A percentile compares a stretch with the other conserved stretches of the same genome.
These are phyloP conservation scores for Asterella californica DNA, from an alignment of 225 moss, liverwort and hornwort genomes.

Conservation along the genomic window DNA sequence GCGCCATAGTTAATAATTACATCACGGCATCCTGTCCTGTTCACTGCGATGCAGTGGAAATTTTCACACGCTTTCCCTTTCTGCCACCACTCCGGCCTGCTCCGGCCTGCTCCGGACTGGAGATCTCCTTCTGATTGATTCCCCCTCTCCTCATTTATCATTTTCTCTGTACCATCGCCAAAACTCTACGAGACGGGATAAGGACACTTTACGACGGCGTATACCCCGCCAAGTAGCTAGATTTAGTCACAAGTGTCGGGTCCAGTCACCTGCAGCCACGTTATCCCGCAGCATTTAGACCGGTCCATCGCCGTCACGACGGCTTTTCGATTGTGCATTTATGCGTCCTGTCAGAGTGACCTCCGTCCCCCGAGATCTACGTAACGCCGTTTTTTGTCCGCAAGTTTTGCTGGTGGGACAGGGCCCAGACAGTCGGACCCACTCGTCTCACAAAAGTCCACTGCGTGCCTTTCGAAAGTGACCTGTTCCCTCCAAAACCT, in stretches of 20 bases:
- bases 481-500: not conserved
- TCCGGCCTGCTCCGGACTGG: not conserved
- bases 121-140: conserved; percentile 1
- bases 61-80: conserved; percentile 12
- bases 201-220: conserved; percentile 4
- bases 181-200: not conserved
- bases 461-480: conserved; percentile 6
- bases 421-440: not conserved
- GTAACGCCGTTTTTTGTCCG: conserved; percentile 7
- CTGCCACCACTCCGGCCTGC: not conserved
- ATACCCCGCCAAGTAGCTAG: conserved; percentile 2
- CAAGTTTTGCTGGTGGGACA: conserved; percentile 7
- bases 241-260: not conserved
- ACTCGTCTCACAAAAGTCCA: not conserved
- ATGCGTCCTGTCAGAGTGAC: not conserved
- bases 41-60: not conserved
- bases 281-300: not conserved
- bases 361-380: conserved; percentile 6
- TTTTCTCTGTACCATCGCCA: not conserved
- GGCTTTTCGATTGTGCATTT: not conserved
- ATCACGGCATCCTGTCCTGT: not conserved
- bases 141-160: not conserved
- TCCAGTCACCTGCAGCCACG: not conserved
- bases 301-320: conserved; percentile 8
- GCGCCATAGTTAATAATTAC: not conserved